Conservation (phyloP, 192 early-diverging fungal genomes). For the Rhizophagus clarus region DNA sequence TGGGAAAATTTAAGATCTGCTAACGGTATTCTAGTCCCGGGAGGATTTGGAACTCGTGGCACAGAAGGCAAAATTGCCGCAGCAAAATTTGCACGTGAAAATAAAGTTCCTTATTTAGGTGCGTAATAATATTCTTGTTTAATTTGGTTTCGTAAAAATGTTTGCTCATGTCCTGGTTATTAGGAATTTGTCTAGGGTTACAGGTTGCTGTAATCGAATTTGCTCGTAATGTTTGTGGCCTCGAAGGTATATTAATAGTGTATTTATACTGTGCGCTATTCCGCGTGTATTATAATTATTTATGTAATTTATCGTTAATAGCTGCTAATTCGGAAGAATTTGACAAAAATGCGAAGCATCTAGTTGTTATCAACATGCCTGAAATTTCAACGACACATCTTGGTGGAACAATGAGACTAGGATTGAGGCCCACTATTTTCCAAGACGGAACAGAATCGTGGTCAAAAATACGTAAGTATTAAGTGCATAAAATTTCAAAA, state of each 20-base stretch:
- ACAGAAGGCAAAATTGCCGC: slow-evolving; percentile 95
- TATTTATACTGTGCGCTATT: no score
- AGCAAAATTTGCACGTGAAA: slow-evolving; percentile 96
- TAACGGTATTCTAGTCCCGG: slow-evolving; percentile 94
- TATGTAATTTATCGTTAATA: not conserved
- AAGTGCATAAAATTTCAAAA: not conserved
- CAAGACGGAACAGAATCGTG: slow-evolving; percentile 59
- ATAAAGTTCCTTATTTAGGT: slow-evolving; percentile 96
- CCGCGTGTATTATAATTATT: not conserved
- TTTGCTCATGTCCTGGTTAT: not conserved
- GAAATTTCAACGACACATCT: slow-evolving; percentile 90
- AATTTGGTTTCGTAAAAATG: not conserved
- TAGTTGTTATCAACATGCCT: slow-evolving; percentile 97
- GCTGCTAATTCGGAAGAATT: slow-evolving; percentile 89
- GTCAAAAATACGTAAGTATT: slow-evolving; percentile 65
- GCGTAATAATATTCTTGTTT: not conserved
- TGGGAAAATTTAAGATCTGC: slow-evolving; percentile 90
- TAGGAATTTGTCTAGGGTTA: slow-evolving; percentile 89
- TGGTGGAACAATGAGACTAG: slow-evolving; percentile 98
- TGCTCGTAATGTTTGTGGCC: slow-evolving; percentile 87
- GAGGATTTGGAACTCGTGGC: slow-evolving; percentile 97
- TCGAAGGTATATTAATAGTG: slow-evolving; percentile 42
- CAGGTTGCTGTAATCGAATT: slow-evolving; percentile 98
- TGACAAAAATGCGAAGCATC: slow-evolving; percentile 65
- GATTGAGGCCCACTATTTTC: slow-evolving; percentile 81